phyloP scores from a whole-genome alignment of 1,284 basidiomycete genomes.

The Filobasidium uniguttulatum region DNA sequence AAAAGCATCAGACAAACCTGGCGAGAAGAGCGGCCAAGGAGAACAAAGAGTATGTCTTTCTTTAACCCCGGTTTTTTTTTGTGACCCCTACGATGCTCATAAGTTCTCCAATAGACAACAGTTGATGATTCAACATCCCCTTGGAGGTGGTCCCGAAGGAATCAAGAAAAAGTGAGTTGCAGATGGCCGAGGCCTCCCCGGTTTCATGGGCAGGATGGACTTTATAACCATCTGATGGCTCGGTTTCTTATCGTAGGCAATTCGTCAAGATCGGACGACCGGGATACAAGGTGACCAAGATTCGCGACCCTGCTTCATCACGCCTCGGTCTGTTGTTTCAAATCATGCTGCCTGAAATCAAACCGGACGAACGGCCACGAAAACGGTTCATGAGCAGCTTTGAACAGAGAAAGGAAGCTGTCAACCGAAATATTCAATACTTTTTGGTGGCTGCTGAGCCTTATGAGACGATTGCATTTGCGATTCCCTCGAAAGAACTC shows the following conservation, averaged over 20 bases:
- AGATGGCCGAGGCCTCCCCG: too few species aligned
- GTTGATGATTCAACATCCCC: constrained; percentile 65
- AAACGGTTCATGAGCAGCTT: constrained; percentile 95
- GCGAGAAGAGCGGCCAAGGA: constrained; percentile 90
- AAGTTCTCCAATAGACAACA: constrained; percentile 41
- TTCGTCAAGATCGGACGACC: constrained; percentile 97
- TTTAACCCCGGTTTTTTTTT: background rate
- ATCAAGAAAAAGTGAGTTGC: constrained; percentile 55
- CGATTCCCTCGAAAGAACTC: constrained; percentile 93
- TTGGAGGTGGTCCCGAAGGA: constrained; percentile 40
- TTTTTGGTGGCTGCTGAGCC: constrained; percentile 95
- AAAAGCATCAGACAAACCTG: constrained; percentile 98
- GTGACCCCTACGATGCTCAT: too few species aligned
- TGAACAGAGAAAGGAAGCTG: constrained; percentile 90
- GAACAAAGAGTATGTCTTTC: constrained; percentile 55
- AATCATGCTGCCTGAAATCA: constrained; percentile 88
- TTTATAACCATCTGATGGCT: too few species aligned
- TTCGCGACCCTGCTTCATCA: constrained; percentile 40
- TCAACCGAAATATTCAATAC: constrained; percentile 93
- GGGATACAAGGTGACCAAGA: constrained; percentile 41
- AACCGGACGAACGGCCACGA: constrained; percentile 67
- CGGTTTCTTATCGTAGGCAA: too few species aligned
- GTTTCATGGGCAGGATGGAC: too few species aligned
- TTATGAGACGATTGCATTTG: constrained; percentile 97
- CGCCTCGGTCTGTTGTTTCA: constrained; percentile 83